phyloP scores from a whole-genome alignment of 164 flowering plant species.

The Vitis cinerea region DNA sequence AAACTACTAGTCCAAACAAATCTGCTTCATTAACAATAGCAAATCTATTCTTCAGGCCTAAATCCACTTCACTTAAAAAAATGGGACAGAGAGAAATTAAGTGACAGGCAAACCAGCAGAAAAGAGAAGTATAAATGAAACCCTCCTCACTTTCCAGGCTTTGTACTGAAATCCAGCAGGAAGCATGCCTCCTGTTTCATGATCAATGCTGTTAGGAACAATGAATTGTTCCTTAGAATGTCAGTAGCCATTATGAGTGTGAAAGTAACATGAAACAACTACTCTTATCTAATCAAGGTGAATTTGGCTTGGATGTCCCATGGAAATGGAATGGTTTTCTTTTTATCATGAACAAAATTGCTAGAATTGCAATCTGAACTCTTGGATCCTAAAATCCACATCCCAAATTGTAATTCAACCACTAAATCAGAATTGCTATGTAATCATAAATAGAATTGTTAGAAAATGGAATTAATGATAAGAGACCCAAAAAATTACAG shows the following conservation, averaged over 20 bases:
- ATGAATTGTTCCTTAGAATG: background rate
- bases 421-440: too few species aligned
- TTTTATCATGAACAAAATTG: background rate
- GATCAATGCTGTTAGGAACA: background rate
- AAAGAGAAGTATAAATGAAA: background rate
- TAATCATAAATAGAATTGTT: too few species aligned
- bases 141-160: background rate
- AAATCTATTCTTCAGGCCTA: background rate
- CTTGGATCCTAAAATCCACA: too few species aligned
- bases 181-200: background rate
- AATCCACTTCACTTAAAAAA: background rate
- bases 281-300: background rate
- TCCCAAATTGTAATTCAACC: too few species aligned
- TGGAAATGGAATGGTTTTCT: background rate
- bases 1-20: conserved; percentile 5
- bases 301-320: background rate
- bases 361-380: background rate
- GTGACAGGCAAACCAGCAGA: background rate
- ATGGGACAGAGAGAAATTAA: background rate
- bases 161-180: background rate
- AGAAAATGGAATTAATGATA: too few species aligned
- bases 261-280: background rate
- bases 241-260: background rate
- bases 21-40: background rate
- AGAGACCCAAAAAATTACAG: too few species aligned